Conservation (phyloP, 1,284 basidiomycete species). For the Takashimella koratensis region DNA sequence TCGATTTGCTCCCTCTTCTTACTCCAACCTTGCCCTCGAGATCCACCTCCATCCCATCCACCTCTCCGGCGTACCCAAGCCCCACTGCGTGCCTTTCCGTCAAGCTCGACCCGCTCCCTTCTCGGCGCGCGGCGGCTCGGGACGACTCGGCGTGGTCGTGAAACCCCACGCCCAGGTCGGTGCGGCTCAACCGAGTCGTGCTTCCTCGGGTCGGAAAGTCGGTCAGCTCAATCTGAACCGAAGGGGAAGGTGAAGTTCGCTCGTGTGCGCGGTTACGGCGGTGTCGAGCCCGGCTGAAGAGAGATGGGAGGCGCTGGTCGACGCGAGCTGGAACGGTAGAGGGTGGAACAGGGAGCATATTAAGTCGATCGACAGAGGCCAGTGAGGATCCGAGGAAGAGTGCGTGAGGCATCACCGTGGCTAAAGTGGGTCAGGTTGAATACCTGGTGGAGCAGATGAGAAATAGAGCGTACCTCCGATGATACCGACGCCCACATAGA, state of each 20-base stretch:
- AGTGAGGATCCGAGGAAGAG: conserved; percentile 84
- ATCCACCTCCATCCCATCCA: background rate
- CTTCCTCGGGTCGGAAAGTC: background rate
- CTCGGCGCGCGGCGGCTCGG: too few species aligned
- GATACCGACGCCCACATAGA: conserved; percentile 71
- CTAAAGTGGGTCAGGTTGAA: conserved; percentile 45
- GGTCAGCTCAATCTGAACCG: background rate
- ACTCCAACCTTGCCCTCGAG: conserved; percentile 16
- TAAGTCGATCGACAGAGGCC: conserved; percentile 68
- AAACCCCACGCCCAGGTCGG: too few species aligned
- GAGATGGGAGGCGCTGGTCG: conserved; percentile 8
- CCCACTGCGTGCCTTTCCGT: too few species aligned
- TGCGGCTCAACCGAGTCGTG: too few species aligned
- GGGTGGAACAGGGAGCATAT: conserved; percentile 38
- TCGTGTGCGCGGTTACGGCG: background rate
- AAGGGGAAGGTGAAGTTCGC: background rate
- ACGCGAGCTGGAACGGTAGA: conserved; percentile 4
- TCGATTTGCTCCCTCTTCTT: conserved; percentile 15
- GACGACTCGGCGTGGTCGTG: too few species aligned
- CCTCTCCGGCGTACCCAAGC: too few species aligned
- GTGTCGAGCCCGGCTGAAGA: conserved; percentile 1
- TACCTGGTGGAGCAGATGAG: background rate
- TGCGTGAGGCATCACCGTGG: conserved; percentile 84
- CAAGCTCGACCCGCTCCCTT: too few species aligned
- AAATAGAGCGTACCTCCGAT: conserved; percentile 43